phyloP scores from a whole-genome alignment of 352 stramenopile genomes.

The Pythium oligandrum region DNA sequence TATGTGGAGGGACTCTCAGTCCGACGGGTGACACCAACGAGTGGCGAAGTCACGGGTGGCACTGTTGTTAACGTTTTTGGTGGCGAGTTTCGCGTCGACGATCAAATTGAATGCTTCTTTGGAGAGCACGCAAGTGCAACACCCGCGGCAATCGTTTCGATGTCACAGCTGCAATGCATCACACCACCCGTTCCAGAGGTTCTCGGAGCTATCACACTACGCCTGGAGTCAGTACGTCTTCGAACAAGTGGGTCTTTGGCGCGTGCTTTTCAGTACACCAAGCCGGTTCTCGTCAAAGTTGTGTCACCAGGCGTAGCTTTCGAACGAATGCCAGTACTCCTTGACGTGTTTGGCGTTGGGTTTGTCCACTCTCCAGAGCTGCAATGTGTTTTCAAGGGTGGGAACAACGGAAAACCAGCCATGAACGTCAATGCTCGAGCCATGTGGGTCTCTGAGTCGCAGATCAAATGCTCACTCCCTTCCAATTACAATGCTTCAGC shows the following conservation, averaged over 20 bases:
- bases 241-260: constrained; percentile 20
- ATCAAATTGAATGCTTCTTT: constrained; percentile 52
- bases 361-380: constrained; percentile 47
- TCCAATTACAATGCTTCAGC: not conserved
- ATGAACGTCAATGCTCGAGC: constrained; percentile 8
- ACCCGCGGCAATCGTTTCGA: constrained; percentile 33
- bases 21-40: constrained; percentile 28
- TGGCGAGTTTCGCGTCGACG: constrained; percentile 30
- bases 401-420: not conserved
- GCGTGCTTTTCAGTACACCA: constrained; percentile 43
- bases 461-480: constrained; percentile 45
- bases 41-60: constrained; percentile 48
- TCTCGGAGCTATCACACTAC: constrained; percentile 20
- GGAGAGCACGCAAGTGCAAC: constrained; percentile 11
- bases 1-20: constrained; percentile 34
- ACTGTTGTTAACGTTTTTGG: constrained; percentile 61
- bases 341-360: constrained; percentile 54
- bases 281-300: constrained; percentile 23
- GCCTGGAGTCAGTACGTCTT: constrained; percentile 4
- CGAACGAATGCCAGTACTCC: constrained; percentile 33
- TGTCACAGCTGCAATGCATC: constrained; percentile 34
- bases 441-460: constrained; percentile 33
- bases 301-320: constrained; percentile 39
- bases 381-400: constrained; percentile 32
- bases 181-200: constrained; percentile 16